phyloP scores from a whole-genome alignment of 148 eudicot genomes.

The Spergularia bocconei region DNA sequence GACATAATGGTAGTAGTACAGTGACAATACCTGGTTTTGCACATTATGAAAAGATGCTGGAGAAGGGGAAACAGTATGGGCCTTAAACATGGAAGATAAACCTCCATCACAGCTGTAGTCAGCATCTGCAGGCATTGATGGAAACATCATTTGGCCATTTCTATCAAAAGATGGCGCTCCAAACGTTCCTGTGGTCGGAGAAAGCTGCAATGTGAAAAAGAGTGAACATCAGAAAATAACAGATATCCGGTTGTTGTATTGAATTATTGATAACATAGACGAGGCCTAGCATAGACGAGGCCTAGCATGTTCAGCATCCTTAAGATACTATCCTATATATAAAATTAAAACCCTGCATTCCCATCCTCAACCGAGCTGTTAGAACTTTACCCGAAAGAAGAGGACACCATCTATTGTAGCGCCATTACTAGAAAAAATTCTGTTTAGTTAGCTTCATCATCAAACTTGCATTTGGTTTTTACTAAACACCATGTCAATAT shows the following conservation, averaged over 20 bases:
- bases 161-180: slow-evolving; percentile 26
- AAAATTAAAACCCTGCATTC: background rate
- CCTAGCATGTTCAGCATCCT: background rate
- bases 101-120: slow-evolving; percentile 32
- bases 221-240: background rate
- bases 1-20: background rate
- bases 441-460: background rate
- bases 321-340: background rate
- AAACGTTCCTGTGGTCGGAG: slow-evolving; percentile 69
- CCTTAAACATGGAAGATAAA: slow-evolving; percentile 32
- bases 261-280: background rate
- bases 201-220: slow-evolving; percentile 31
- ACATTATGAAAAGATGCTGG: slow-evolving; percentile 21
- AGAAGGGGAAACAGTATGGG: slow-evolving; percentile 24
- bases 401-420: background rate
- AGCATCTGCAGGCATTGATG: slow-evolving; percentile 29
- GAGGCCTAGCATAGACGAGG: background rate
- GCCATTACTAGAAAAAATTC: background rate
- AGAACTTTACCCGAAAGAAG: background rate
- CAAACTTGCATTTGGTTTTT: background rate
- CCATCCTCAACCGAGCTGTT: background rate
- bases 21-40: slow-evolving; percentile 35
- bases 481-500: background rate
- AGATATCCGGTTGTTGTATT: background rate
- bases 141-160: slow-evolving; percentile 32